Base-by-base conservation (phyloP, 2,329 filamentous ascomycete genomes). In the Hypoxylon sp. region DNA sequence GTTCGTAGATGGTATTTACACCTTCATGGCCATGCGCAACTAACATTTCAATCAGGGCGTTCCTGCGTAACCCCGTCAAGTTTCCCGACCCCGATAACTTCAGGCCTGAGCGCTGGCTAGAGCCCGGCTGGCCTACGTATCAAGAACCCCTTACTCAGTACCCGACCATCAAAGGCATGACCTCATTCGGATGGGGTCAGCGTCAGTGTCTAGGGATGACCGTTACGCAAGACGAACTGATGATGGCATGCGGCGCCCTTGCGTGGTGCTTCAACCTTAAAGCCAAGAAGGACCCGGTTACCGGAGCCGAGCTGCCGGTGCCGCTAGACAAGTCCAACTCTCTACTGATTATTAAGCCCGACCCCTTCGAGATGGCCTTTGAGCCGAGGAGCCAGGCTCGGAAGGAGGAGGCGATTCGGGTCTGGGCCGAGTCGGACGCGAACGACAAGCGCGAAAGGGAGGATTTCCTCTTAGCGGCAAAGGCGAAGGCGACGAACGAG, bases 331-430 rank as follows among this genome's bases (percentile, higher is more conserved):
- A 84, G 75, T 83, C 79, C 41, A 85, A 85, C 70, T 84, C 82
- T 4, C 75, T 85, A 11, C 78, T 86, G n/a, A 85, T 86, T 68
- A 80, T 86, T 75, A 85, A 85, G 76, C 84, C 84, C 0, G 82
- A 86, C 63, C 78, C 80, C 0, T 86, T 84, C 69, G 74, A 84
- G 71, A 84, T 86, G 82, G 78, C 75, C 1, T 85, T 86, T 56
- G 80, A 85, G 72, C 81, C 83, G 4, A 74, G 84, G 50, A 84
- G 79, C 52, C 76, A 76, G 51, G 69, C 68, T 6, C 76, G 81
- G 22, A 76, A 74, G 62, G 67, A 73, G 39, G 76, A 80, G 62
- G 78, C 80, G 6, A 67, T 78, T 13, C 67, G 71, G 5, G 63
- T 79, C 19, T 82, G 80, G 80, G 65, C 65, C 11, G 71, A 73